Conservation (phyloP, 2,329 filamentous ascomycete species). For the Exophiala xenobiotica region DNA sequence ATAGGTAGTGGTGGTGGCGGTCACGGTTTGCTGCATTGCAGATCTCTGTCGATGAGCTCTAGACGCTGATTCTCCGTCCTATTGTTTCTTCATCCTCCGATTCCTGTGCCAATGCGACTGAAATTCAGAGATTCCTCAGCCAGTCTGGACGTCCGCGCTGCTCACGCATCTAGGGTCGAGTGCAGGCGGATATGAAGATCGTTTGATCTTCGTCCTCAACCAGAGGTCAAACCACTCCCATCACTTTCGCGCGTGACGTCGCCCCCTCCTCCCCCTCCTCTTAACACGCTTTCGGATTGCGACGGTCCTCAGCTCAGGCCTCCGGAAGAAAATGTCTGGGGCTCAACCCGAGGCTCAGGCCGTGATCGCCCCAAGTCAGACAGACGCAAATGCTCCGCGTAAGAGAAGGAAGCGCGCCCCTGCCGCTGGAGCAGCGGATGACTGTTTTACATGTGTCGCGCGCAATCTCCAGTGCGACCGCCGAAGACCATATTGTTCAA, state of each 20-base stretch:
- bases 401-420: constrained; percentile 85
- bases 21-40: neutral
- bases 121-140: neutral
- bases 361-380: neutral
- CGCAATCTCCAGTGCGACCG: constrained; percentile 83
- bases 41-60: neutral
- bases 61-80: neutral
- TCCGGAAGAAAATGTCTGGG: constrained; percentile 10
- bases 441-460: constrained; percentile 92
- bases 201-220: neutral
- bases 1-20: neutral
- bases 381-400: constrained; percentile 33
- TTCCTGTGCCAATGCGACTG: neutral
- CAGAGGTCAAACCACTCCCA: neutral
- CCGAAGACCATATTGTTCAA: constrained; percentile 88
- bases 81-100: neutral
- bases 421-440: constrained; percentile 83
- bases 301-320: neutral
- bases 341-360: constrained; percentile 7
- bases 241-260: neutral
- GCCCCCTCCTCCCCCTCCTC: neutral
- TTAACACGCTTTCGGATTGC: neutral
- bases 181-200: neutral
- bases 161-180: neutral
- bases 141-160: neutral